Evolutionary conservation across 148 eudicot species (phyloP), one percentile per base, ranked within the genome.

Genomic region (Pouteria glomerata): DNA sequence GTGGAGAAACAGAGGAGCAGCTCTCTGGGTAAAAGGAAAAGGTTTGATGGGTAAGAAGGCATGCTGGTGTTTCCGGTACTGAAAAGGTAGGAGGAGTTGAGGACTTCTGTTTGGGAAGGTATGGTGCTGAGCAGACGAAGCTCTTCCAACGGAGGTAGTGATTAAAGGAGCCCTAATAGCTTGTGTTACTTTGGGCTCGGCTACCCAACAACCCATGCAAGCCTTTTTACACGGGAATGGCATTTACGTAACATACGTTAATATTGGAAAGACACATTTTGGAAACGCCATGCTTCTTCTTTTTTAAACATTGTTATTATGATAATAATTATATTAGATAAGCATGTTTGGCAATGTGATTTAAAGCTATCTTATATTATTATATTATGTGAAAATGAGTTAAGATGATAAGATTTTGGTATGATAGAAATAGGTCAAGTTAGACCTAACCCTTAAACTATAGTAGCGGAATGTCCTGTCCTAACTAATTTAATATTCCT

Each of bases 151-250:
- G n/a, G 57, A 57, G 53, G 34, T 27, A 45, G 64, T 27, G 35
- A 39, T 27, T 15, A 57, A 21, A 15, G 37, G 34, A 30, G 16
- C 30, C 19, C 8, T 70, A 44, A 70, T 8, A 42, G 41, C 19
- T 29, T 41, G 33, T 27, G 55, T 42, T 41, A 57, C 10, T 57
- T 57, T 69, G 52, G 50, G 23, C 63, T 39, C 21, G 8, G 56
- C 30, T 21, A 52, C 63, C 62, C 50, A 56, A 26, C 51, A 1
- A 45, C 73, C 64, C 73, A 70, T 70, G 52, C 64, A 30, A 31
- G 8, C 6, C 2, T 55, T 55, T 55, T 5, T 19, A 16, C 12
- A 55, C 15, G 8, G 30, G 8, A 15, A 3, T 55, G 8, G 7
- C 58, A 55, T 55, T 50, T 50, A 16, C n/a, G 3, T 50, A 2